Percentiles rank a stretch among this genome's conserved stretches.
phyloP scores from a whole-genome alignment of 1,284 basidiomycete genomes.

The Ceratobasidium sp. region DNA sequence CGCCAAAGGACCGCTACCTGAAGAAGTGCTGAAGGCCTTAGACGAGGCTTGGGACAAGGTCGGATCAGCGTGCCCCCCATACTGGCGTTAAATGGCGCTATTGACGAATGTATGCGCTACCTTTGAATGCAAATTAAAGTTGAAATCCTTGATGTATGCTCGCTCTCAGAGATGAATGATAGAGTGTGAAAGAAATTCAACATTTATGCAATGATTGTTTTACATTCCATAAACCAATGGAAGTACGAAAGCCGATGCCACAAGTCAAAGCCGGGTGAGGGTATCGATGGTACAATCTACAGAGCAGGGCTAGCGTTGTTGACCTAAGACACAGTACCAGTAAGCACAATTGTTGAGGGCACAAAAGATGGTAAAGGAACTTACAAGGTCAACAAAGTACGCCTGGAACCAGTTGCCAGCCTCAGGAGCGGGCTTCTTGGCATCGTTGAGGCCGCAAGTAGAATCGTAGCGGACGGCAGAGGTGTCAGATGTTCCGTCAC shows the following conservation, averaged over 20 bases:
- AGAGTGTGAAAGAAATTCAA: neutral
- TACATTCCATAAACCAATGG: slow-evolving; percentile 21
- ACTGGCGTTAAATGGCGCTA: slow-evolving; percentile 59
- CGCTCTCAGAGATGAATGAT: neutral
- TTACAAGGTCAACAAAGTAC: slow-evolving; percentile 37
- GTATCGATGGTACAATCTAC: slow-evolving; percentile 50
- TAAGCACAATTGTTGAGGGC: slow-evolving; percentile 64
- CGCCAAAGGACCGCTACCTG: slow-evolving; percentile 63
- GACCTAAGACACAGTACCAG: slow-evolving; percentile 66
- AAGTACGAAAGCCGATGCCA: neutral
- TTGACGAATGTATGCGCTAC: slow-evolving; percentile 4
- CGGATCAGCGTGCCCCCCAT: slow-evolving; percentile 59
- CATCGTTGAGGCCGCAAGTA: slow-evolving; percentile 63
- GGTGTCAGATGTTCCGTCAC: slow-evolving; percentile 69
- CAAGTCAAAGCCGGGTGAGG: neutral
- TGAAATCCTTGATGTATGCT: too few relatives aligned
- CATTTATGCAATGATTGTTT: neutral
- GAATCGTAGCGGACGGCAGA: slow-evolving; percentile 67
- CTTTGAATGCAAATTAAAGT: neutral
- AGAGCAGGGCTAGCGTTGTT: slow-evolving; percentile 65
- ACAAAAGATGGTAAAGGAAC: slow-evolving; percentile 43
- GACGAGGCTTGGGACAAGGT: slow-evolving; percentile 63
- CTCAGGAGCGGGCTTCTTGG: slow-evolving; percentile 66
- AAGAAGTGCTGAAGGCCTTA: slow-evolving; percentile 62
- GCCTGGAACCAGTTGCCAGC: slow-evolving; percentile 70